phyloP scores from a whole-genome alignment of 768 basidiomycete species.

The Podaxis sp. region DNA sequence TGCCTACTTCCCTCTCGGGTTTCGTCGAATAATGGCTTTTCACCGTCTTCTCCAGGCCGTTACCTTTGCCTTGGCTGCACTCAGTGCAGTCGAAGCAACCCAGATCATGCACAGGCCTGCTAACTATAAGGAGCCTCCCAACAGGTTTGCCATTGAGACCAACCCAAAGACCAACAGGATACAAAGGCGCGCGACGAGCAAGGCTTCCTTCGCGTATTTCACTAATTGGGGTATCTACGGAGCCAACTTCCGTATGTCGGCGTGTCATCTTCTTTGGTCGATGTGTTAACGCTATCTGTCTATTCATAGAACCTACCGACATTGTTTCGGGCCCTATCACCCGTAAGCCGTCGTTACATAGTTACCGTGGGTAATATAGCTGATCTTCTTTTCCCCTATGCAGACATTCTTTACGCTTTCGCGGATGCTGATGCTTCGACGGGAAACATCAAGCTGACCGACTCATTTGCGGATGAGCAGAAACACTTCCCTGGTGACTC shows the following conservation, averaged over 20 bases:
- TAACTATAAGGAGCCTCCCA: slow-evolving; percentile 37
- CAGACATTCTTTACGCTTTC: slow-evolving; percentile 72
- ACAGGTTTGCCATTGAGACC: slow-evolving; percentile 26
- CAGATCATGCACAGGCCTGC: slow-evolving; percentile 52
- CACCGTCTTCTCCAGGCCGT: slow-evolving; percentile 18
- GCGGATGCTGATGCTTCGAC: slow-evolving; percentile 62
- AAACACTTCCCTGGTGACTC: slow-evolving; percentile 71
- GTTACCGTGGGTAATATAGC: not conserved
- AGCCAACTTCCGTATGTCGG: slow-evolving; percentile 52
- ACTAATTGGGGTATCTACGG: slow-evolving; percentile 66
- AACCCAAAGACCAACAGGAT: slow-evolving; percentile 35
- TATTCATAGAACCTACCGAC: slow-evolving; percentile 53
- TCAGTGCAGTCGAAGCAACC: slow-evolving; percentile 32
- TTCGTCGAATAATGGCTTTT: slow-evolving; percentile 13
- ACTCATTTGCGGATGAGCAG: slow-evolving; percentile 73
- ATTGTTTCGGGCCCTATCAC: slow-evolving; percentile 58
- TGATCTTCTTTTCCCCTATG: not conserved
- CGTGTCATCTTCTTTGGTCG: not conserved
- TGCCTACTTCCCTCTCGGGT: not conserved
- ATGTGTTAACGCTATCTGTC: slow-evolving; percentile 3
- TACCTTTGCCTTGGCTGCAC: slow-evolving; percentile 22
- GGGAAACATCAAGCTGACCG: slow-evolving; percentile 63
- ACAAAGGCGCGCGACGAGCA: slow-evolving; percentile 34
- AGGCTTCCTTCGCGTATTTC: slow-evolving; percentile 48
- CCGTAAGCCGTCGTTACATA: slow-evolving; percentile 35